Base-by-base conservation (phyloP, 2,329 filamentous ascomycete genomes). In the Cryphonectria nitschkei region DNA sequence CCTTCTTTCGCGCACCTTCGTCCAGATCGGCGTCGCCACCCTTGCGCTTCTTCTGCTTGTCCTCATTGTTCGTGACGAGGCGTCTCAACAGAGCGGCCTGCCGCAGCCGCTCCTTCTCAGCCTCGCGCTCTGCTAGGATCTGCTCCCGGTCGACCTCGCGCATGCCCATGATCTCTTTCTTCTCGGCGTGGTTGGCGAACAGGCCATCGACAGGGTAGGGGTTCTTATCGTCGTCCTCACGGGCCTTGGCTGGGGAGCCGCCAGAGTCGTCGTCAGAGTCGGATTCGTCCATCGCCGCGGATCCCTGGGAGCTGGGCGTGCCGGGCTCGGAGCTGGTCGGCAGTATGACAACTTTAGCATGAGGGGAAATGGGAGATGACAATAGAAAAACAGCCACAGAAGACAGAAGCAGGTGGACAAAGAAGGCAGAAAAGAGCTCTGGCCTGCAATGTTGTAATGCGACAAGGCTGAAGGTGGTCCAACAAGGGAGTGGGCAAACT, bases 81-180 rank as follows among this genome's bases (percentile, higher is more conserved):
- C 92, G 91, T 72, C 92, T 93, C 65, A 98, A 87, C 73, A 95
- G 89, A 64, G 90, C 87, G 77, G 96, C 94, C 82, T 97, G 95
- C 72, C 92, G 89, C 76, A 93, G 91, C 67, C 90, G 90, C 77
- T 96, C 93, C 70, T 95, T 91, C 79, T 96, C 90, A 76, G 93
- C 90, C 50, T 92, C 91, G 74, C 96, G 93, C 75, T 97, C 75
- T 32, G 74, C 95, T 8, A 99, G 88, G 61, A 97, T 91, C 78
- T 94, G 90, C 81, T 99, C 96, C 73, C 95, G 92, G 78, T 97
- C 91, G 67, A 98, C 91, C 82, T 98, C 95, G 41, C 94, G 91
- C 87, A 98, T 90, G 70, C 86, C 88, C 87, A 96, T 90, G 73
- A 99, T 96, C 67, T 92, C 86, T 9, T 87, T 87, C 80, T 93